Conservation (phyloP, 805 yeast genomes). For the Ascoidea asiatica region DNA sequence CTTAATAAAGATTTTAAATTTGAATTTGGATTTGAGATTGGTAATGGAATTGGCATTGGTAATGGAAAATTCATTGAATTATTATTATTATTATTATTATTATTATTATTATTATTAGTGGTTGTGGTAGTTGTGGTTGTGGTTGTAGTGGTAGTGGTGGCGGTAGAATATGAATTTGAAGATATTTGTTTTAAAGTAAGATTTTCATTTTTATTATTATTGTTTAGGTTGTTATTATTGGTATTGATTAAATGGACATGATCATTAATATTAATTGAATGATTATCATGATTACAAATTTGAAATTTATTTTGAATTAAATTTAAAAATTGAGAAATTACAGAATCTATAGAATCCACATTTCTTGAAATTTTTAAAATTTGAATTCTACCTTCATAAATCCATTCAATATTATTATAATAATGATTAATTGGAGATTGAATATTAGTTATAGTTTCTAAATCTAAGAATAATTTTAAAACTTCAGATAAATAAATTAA, state of each 20-base stretch:
- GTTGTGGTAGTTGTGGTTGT: not conserved
- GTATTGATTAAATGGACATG: constrained; percentile 3
- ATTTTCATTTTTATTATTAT: no score
- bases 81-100: not conserved
- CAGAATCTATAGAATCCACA: constrained; percentile 14
- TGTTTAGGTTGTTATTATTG: not conserved
- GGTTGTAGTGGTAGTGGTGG: not conserved
- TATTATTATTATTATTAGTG: not conserved
- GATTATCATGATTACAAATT: not conserved
- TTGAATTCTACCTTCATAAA: constrained; percentile 15
- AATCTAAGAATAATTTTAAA: constrained; percentile 5
- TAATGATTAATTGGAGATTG: constrained; percentile 8
- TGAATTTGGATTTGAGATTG: not conserved
- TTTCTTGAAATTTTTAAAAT: constrained; percentile 12
- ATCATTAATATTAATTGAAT: constrained; percentile 1
- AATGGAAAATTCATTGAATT: not conserved
- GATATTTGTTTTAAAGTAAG: no score
- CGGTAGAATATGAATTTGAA: no score
- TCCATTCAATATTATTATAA: constrained; percentile 14
- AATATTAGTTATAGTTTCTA: constrained; percentile 7
- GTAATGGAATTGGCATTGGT: no score
- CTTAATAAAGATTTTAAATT: no score
- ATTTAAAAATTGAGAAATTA: constrained; percentile 13
- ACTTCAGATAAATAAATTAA: constrained; percentile 12
- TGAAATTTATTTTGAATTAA: constrained; percentile 12